Conservation (phyloP, 352 stramenopile species). For the Achlya hypogyna region DNA sequence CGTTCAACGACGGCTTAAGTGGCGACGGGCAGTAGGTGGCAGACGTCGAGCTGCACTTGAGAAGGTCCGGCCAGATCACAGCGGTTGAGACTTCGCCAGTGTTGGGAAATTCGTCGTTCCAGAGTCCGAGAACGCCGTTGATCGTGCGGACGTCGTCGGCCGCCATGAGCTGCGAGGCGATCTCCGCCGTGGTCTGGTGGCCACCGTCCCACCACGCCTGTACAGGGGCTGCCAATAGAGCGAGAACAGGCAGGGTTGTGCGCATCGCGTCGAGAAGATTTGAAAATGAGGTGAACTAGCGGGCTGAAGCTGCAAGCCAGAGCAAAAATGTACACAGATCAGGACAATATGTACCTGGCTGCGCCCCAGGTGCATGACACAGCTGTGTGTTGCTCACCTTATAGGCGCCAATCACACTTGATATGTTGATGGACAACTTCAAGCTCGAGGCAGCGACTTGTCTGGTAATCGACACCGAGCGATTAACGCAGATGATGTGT, state of each 20-base stretch:
- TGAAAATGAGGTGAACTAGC: too few species aligned
- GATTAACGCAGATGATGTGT: too few species aligned
- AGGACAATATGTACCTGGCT: too few species aligned
- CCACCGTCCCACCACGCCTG: conserved; percentile 53
- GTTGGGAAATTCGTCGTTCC: conserved; percentile 50
- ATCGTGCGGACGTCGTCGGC: conserved; percentile 37
- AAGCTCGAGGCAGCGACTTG: too few species aligned
- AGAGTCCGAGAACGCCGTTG: conserved; percentile 33
- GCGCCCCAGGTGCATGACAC: too few species aligned
- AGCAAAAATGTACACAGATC: too few species aligned
- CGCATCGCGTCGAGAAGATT: background rate
- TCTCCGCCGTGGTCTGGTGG: conserved; percentile 49
- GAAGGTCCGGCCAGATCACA: conserved; percentile 45
- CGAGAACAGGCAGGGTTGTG: background rate
- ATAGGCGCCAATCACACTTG: too few species aligned
- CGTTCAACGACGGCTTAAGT: conserved; percentile 32
- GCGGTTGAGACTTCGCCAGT: conserved; percentile 36
- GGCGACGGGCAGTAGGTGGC: conserved; percentile 29
- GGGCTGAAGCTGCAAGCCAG: too few species aligned
- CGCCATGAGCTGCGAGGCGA: conserved; percentile 42
- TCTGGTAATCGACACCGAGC: too few species aligned
- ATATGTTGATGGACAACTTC: too few species aligned
- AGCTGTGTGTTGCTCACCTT: too few species aligned
- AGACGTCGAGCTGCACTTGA: conserved; percentile 43
- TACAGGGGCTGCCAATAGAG: background rate